Evolutionary conservation across 768 basidiomycete species (phyloP).

Genomic region (Rhodotorula kratochvilovae): DNA sequence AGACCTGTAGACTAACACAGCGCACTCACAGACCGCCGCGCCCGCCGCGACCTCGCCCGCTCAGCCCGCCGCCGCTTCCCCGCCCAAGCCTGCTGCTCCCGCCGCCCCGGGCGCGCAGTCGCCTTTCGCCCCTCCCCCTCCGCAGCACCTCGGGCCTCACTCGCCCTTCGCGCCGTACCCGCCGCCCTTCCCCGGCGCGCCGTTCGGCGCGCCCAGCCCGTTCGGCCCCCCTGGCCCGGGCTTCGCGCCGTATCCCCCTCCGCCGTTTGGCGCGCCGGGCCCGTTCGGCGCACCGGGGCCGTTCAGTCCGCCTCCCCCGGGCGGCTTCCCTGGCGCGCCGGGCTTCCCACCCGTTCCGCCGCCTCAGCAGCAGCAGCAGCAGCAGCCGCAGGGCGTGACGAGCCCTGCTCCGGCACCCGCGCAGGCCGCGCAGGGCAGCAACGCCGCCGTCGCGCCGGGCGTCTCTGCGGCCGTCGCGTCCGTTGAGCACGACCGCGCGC

Average conservation of each 20-base stretch:
- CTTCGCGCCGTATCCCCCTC: constrained; percentile 4
- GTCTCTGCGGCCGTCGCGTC: neutral
- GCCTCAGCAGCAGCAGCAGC: neutral
- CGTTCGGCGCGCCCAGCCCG: constrained; percentile 15
- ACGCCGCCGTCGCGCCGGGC: neutral
- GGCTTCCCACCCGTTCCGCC: neutral
- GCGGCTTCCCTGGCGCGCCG: neutral
- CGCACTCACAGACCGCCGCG: neutral
- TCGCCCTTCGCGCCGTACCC: constrained; percentile 19
- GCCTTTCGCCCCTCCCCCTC: constrained; percentile 12
- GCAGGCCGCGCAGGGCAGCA: neutral
- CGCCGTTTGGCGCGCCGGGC: neutral
- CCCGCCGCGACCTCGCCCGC: constrained; percentile 1
- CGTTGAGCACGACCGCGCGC: neutral
- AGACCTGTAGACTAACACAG: neutral
- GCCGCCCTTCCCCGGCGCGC: constrained; percentile 8
- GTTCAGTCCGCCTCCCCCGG: constrained; percentile 5
- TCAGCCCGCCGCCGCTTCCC: constrained; percentile 5
- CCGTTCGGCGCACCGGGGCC: constrained; percentile 6
- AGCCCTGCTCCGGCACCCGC: constrained; percentile 11
- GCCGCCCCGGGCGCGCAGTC: constrained; percentile 6
- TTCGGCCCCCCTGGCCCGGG: constrained; percentile 16
- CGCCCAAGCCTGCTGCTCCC: constrained; percentile 20
- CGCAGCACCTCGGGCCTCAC: neutral
- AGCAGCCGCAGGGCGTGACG: neutral